phyloP scores from a whole-genome alignment of 257 asterid species.

The Echium plantagineum region DNA sequence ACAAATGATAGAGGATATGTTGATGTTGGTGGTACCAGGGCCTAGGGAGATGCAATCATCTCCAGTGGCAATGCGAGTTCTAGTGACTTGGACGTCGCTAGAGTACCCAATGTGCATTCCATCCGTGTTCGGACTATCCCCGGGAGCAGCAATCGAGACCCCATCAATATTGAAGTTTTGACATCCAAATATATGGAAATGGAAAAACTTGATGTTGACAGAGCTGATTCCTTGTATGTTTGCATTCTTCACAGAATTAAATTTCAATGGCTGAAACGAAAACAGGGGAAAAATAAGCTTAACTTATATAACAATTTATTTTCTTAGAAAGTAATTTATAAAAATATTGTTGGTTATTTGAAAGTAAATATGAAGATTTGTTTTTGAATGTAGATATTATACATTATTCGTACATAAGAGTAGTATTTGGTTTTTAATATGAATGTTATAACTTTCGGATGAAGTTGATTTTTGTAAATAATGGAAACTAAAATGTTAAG shows the following conservation, averaged over 20 bases:
- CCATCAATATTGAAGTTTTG: neutral
- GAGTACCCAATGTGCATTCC: constrained; percentile 16
- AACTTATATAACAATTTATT: neutral
- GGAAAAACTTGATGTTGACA: constrained; percentile 14
- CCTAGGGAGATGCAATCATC: constrained; percentile 19
- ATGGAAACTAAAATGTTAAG: too few relatives aligned
- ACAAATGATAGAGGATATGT: constrained; percentile 5
- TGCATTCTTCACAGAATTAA: constrained; percentile 4
- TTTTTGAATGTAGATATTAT: too few relatives aligned
- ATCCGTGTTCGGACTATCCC: constrained; percentile 14
- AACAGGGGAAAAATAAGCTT: neutral
- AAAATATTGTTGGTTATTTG: too few relatives aligned
- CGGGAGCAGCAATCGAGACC: constrained; percentile 7
- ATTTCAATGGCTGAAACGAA: constrained; percentile 2
- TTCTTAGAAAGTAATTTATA: too few relatives aligned
- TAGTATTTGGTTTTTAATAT: too few relatives aligned
- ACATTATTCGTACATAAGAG: too few relatives aligned
- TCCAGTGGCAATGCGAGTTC: constrained; percentile 7
- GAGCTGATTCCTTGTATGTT: constrained; percentile 10
- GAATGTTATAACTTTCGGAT: too few relatives aligned
- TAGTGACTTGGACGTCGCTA: neutral
- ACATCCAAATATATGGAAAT: constrained; percentile 4
- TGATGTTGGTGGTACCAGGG: constrained; percentile 11
- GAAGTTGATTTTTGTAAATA: too few relatives aligned
- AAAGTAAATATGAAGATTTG: too few relatives aligned